Conservation (phyloP, 2,329 filamentous ascomycete species). For the Diaporthe ilicicola region DNA sequence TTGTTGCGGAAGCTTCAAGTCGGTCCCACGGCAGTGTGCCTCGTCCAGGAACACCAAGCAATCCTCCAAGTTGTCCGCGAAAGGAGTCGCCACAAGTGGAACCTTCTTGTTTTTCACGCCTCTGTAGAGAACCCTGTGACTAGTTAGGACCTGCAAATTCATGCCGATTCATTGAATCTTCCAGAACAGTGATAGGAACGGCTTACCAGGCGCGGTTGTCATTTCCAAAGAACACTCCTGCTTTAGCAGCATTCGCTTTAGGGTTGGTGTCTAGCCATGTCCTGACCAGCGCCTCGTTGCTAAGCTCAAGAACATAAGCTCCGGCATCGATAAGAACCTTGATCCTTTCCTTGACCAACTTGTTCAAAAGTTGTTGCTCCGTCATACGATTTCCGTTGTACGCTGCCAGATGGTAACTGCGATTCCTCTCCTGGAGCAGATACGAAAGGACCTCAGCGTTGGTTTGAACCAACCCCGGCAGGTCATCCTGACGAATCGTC, state of each 20-base stretch:
- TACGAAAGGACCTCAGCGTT: slow-evolving; percentile 71
- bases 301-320: slow-evolving; percentile 69
- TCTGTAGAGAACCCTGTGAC: slow-evolving; percentile 48
- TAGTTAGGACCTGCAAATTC: neutral
- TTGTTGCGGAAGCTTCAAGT: slow-evolving; percentile 60
- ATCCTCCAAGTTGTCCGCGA: slow-evolving; percentile 57
- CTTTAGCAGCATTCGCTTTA: slow-evolving; percentile 44
- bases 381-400: slow-evolving; percentile 45
- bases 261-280: slow-evolving; percentile 59
- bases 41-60: slow-evolving; percentile 70
- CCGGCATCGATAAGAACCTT: slow-evolving; percentile 70
- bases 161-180: neutral
- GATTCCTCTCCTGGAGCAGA: slow-evolving; percentile 61
- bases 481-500: slow-evolving; percentile 69
- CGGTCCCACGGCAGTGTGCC: slow-evolving; percentile 68
- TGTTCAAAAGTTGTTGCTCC: slow-evolving; percentile 54
- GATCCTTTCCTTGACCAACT: slow-evolving; percentile 49
- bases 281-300: slow-evolving; percentile 58
- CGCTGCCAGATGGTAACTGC: slow-evolving; percentile 51
- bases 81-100: slow-evolving; percentile 62
- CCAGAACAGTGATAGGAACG: accelerated
- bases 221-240: slow-evolving; percentile 62
- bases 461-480: slow-evolving; percentile 63
- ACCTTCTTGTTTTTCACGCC: slow-evolving; percentile 39
- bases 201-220: slow-evolving; percentile 50